Base-by-base conservation (phyloP, 768 basidiomycete species). In the Boletus barrowsii region DNA sequence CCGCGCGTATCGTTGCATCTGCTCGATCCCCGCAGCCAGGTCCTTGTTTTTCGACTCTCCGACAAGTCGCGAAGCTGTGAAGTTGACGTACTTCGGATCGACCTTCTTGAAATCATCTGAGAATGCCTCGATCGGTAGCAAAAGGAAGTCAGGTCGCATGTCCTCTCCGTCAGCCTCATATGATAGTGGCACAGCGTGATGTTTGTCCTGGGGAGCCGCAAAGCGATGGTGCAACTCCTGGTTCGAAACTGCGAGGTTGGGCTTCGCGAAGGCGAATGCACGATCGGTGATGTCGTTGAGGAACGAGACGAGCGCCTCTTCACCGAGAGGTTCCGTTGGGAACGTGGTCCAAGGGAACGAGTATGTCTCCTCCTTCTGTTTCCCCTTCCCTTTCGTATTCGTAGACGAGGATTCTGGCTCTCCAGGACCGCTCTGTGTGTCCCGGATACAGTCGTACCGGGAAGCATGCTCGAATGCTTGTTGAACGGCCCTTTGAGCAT, bases 21-120 rank as follows among this genome's bases (percentile, higher is more conserved):
- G 24, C 7, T 24, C 24, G 24, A 24, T 24, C 24, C 24, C 24
- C 24, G 24, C 24, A 24, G 24, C 24, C 24, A 62, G n/a, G 13
- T 57, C 26, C 18, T 18, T 42, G 40, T 42, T 57, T 42, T 55
- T 54, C 15, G 42, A 45, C 44, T 53, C 57, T 3, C 60, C 57
- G 18, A 54, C 53, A 2, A 57, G 42, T 2, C 57, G 52, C 5
- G 58, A 15, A 0, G 39, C 46, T 4, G 45, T 53, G 3, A 53
- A 49, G 17, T 48, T 48, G 39, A 53, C 13, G 9, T 48, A 53
- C 13, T 26, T 41, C 4, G 8, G 15, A n/a, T 52, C 36, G 43
- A 52, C 43, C 6, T 26, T 39, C 43, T 45, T 45, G 35, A 39
- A n/a, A n/a, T n/a, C n/a, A n/a, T n/a, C n/a, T n/a, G n/a, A n/a